These are phyloP conservation scores for Pezicula radicicola DNA, from an alignment of 2,329 filamentous ascomycete genomes.

Conservation along the genomic window DNA sequence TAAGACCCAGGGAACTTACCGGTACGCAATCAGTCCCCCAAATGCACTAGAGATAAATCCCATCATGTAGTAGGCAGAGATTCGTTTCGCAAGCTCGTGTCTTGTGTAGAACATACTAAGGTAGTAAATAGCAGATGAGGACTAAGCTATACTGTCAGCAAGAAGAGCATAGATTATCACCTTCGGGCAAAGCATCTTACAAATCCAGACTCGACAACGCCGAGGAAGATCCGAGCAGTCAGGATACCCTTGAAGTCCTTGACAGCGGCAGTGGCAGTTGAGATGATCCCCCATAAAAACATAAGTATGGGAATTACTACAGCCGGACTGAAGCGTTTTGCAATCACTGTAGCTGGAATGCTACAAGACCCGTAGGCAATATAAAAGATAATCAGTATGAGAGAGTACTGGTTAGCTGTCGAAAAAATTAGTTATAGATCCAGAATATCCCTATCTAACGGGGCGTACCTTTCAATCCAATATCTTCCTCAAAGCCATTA, in stretches of 20 bases:
- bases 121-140: conserved; percentile 12
- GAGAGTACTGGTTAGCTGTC: conserved; percentile 2
- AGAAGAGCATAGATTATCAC: background rate
- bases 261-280: background rate
- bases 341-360: conserved; percentile 14
- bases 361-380: conserved; percentile 13
- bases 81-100: conserved; percentile 12
- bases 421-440: too few species aligned
- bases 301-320: conserved; percentile 3
- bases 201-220: background rate
- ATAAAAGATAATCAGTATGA: conserved; percentile 5
- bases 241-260: conserved; percentile 5
- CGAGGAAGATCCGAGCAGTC: conserved; percentile 6
- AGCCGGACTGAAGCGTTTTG: conserved; percentile 10
- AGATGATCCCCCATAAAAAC: background rate
- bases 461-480: background rate
- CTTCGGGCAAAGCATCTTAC: background rate
- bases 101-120: conserved; percentile 13
- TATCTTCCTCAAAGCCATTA: conserved; percentile 31
- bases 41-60: conserved; percentile 20
- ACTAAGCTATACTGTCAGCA: background rate
- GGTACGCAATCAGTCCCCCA: conserved; percentile 16
- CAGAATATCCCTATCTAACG: too few species aligned
- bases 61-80: conserved; percentile 16
- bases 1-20: too few species aligned